Conservation (phyloP, 352 stramenopile genomes). For the Phytophthora sojae region DNA sequence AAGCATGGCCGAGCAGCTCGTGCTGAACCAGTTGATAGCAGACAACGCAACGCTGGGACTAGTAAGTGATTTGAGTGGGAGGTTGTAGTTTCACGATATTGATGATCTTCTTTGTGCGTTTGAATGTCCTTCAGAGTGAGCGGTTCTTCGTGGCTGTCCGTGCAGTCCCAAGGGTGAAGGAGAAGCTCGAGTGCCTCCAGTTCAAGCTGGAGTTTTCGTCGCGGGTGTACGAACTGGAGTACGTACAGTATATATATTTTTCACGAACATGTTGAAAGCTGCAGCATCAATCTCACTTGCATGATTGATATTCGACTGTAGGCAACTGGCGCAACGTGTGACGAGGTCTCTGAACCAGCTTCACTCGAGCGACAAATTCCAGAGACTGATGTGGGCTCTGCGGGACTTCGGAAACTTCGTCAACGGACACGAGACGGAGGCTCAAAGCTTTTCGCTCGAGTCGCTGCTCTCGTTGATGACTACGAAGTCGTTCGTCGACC, state of each 20-base stretch:
- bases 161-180: conserved; percentile 27
- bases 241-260: neutral
- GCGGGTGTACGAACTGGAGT: conserved; percentile 36
- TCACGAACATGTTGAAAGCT: neutral
- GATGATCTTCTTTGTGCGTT: neutral
- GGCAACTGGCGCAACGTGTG: conserved; percentile 33
- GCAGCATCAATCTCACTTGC: neutral
- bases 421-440: conserved; percentile 23
- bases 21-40: conserved; percentile 32
- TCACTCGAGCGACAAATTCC: conserved; percentile 30
- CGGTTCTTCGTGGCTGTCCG: conserved; percentile 40
- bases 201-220: conserved; percentile 38
- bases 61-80: conserved; percentile 18
- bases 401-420: conserved; percentile 38
- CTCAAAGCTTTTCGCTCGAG: conserved; percentile 31
- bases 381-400: conserved; percentile 24
- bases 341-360: conserved; percentile 43
- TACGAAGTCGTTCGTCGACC: conserved; percentile 36
- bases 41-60: conserved; percentile 23
- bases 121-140: conserved; percentile 27
- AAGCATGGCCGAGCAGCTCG: conserved; percentile 29
- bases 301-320: conserved; percentile 6
- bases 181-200: conserved; percentile 40
- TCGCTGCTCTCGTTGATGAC: conserved; percentile 27
- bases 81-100: neutral